These are phyloP conservation scores for Cladosporium halotolerans DNA, from an alignment of 2,329 filamentous ascomycete species.

Conservation along the genomic window DNA sequence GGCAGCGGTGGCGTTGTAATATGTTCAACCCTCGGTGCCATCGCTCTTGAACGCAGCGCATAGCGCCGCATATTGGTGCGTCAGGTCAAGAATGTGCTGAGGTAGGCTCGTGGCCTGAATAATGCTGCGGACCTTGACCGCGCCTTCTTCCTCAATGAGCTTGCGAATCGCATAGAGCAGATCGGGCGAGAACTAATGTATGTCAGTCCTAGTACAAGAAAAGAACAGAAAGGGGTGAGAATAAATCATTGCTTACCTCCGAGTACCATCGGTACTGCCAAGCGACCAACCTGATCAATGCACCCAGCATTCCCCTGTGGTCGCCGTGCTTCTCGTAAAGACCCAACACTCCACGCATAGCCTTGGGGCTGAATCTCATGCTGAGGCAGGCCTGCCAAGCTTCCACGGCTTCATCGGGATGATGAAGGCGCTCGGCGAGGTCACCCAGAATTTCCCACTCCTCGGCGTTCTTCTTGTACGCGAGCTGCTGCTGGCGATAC, in stretches of 20 bases:
- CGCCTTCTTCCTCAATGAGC: constrained; percentile 94
- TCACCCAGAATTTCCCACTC: constrained; percentile 98
- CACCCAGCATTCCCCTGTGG: constrained; percentile 72
- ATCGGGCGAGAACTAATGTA: constrained; percentile 74
- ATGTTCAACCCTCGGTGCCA: constrained; percentile 58
- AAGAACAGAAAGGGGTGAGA: neutral
- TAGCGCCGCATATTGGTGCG: constrained; percentile 90
- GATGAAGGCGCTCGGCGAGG: constrained; percentile 85
- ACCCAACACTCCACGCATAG: constrained; percentile 75
- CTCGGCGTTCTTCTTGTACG: constrained; percentile 93
- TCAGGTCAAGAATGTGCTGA: constrained; percentile 86
- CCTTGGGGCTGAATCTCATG: constrained; percentile 88
- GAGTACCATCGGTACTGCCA: constrained; percentile 99
- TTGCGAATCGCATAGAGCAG: constrained; percentile 82
- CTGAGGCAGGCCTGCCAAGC: constrained; percentile 84
- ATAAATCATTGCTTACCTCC: constrained; percentile 51
- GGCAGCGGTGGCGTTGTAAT: neutral
- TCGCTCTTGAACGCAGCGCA: constrained; percentile 94
- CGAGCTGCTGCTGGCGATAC: constrained; percentile 83
- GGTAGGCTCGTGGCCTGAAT: constrained; percentile 93
- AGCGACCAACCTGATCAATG: constrained; percentile 84
- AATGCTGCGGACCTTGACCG: constrained; percentile 93
- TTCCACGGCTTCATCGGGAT: constrained; percentile 84
- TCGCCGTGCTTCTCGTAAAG: constrained; percentile 72
- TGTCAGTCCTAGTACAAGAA: constrained; percentile 1